Conservation (phyloP, 2,329 filamentous ascomycete genomes). For the Beauveria pseudobassiana region DNA sequence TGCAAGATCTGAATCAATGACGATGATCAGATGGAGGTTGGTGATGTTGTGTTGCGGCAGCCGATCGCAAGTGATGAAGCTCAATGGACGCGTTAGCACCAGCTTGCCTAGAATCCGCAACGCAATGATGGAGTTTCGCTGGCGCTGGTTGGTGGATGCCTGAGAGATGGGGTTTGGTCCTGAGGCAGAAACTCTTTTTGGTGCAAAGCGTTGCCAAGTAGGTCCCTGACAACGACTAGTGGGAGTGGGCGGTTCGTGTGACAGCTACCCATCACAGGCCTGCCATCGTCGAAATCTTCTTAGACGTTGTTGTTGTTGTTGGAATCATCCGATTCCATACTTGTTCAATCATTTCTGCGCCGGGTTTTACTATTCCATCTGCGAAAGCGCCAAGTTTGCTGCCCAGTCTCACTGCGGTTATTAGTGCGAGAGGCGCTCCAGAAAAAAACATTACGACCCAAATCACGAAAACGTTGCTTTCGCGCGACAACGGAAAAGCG, state of each 20-base stretch:
- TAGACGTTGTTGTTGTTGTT: neutral
- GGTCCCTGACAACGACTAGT: neutral
- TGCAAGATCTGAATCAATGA: neutral
- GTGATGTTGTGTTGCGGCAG: constrained; percentile 11
- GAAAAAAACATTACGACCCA: constrained; percentile 8
- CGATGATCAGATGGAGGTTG: constrained; percentile 19
- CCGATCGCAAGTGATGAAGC: constrained; percentile 4
- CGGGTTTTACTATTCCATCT: neutral
- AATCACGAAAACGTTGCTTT: neutral
- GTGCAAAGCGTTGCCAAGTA: neutral
- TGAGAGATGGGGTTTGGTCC: neutral
- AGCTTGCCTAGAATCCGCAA: constrained; percentile 38
- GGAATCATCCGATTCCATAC: neutral
- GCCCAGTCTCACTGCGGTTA: neutral
- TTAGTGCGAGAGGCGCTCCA: constrained; percentile 2
- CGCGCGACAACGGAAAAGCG: neutral
- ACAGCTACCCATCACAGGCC: constrained; percentile 1
- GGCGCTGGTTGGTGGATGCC: constrained; percentile 2
- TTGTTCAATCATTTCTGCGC: neutral
- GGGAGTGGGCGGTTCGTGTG: neutral
- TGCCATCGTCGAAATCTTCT: neutral
- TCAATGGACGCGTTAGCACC: constrained; percentile 34
- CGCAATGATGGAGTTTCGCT: constrained; percentile 11
- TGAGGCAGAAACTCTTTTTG: constrained; percentile 1
- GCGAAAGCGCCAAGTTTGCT: neutral